Base-by-base conservation (phyloP, 306 rosid genomes). In the Hippophae rhamnoides region DNA sequence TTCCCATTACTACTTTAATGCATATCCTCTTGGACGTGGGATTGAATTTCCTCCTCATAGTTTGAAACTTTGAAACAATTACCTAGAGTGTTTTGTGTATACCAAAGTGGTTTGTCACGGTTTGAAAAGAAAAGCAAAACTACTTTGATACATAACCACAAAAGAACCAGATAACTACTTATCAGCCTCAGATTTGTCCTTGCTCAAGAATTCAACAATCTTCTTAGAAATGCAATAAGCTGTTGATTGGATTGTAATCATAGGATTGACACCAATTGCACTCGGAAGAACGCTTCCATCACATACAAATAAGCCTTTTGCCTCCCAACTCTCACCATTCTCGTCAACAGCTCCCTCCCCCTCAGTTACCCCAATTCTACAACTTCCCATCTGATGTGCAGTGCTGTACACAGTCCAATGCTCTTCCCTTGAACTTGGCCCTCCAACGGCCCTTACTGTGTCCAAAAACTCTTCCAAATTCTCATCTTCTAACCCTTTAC, bases 191-290 rank as follows among this genome's bases (percentile, higher is more conserved):
- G 40, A 38, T 7, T 63, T 52, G 14, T 65, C 40, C 23, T 49
- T 72, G 46, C 67, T 60, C 62, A 92, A 62, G 63, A 85, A 78
- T 26, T 82, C 77, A 2, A 81, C 95, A 65, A 92, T 88, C 73
- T 69, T 85, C 46, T 53, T 83, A 56, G 96, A 72, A 72, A 92
- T 75, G 62, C 95, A 92, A 58, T 85, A 92, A 23, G 96, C 83
- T 5, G 93, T 92, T 68, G 99, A 73, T 75, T 88, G 69, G 14
- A 92, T 88, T 45, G 99, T 88, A 57, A 92, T 53, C 99, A 92
- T 92, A n/a, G 99, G 99, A 57, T 92, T 92, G 48, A 88, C 89
- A 18, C 99, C 99, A 78, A 83, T 10, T 23, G 96, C 99, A 54
- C 67, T 76, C 1, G 96, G 99, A 8, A 92, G 77, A 73, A 92